Evolutionary conservation across 1,139 yeast species (phyloP).

Genomic region (Nadsonia commutata): DNA sequence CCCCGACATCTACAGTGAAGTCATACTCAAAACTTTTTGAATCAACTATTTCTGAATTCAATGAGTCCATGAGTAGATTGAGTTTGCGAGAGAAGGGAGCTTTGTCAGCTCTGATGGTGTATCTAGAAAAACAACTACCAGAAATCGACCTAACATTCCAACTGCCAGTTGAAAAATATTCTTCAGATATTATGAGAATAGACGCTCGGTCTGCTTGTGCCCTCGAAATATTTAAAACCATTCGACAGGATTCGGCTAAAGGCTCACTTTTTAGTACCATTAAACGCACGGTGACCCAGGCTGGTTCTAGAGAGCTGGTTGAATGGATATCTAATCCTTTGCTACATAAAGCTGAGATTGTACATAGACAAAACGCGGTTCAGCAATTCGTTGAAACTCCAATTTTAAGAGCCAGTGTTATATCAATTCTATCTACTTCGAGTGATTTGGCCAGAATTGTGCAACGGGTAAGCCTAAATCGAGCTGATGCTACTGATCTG

Average conservation of each 20-base stretch:
- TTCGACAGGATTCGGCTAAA: constrained; percentile 40
- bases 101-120: constrained; percentile 39
- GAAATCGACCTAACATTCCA: constrained; percentile 34
- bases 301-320: constrained; percentile 64
- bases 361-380: constrained; percentile 49
- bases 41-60: background rate
- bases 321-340: constrained; percentile 81
- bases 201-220: constrained; percentile 76
- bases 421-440: constrained; percentile 20
- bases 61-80: constrained; percentile 16
- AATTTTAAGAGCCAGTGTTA: constrained; percentile 24
- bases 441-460: constrained; percentile 41
- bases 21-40: constrained; percentile 1
- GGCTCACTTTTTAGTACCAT: constrained; percentile 64
- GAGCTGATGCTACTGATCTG: constrained; percentile 32
- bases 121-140: constrained; percentile 44
- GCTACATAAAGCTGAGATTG: constrained; percentile 40
- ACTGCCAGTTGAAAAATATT: constrained; percentile 36
- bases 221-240: constrained; percentile 49
- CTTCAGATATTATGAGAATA: constrained; percentile 49
- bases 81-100: constrained; percentile 31
- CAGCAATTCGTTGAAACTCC: constrained; percentile 32
- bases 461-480: constrained; percentile 33
- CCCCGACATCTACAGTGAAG: constrained; percentile 1
- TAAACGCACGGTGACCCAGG: constrained; percentile 57